phyloP scores from a whole-genome alignment of 352 stramenopile genomes.

The Globisporangium cederbergense region DNA sequence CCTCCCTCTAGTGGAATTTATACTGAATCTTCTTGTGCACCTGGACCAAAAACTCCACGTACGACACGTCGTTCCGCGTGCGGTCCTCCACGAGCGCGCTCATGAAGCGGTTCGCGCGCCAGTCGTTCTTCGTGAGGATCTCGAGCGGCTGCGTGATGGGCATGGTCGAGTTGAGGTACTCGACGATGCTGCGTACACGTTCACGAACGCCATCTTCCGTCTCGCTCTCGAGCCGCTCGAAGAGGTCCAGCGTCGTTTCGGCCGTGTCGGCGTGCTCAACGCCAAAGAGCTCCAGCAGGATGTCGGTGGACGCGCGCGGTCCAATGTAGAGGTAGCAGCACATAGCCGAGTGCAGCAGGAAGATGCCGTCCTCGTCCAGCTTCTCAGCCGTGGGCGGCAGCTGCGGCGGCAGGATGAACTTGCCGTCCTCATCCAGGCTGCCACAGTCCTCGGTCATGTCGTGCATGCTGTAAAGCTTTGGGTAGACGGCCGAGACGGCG shows the following conservation, averaged over 20 bases:
- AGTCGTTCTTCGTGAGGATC: conserved; percentile 84
- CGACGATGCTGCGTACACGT: conserved; percentile 63
- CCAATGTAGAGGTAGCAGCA: conserved; percentile 89
- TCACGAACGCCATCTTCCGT: conserved; percentile 51
- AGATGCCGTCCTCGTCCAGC: conserved; percentile 81
- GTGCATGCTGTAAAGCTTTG: conserved; percentile 85
- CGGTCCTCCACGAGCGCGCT: conserved; percentile 85
- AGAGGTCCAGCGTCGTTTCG: conserved; percentile 64
- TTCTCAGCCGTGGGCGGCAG: conserved; percentile 84
- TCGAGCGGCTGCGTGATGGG: conserved; percentile 81
- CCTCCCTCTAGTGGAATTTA: conserved; percentile 74
- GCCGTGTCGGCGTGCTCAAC: conserved; percentile 76
- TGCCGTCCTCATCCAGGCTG: conserved; percentile 70
- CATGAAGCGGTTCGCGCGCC: conserved; percentile 81
- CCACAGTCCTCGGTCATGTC: conserved; percentile 80
- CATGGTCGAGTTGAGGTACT: conserved; percentile 80
- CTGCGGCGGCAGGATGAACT: conserved; percentile 73
- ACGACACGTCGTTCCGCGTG: conserved; percentile 83
- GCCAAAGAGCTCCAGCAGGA: conserved; percentile 83
- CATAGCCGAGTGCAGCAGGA: conserved; percentile 85
- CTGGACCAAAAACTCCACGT: conserved; percentile 88
- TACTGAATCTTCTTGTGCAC: conserved; percentile 92
- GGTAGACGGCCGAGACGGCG: conserved; percentile 84
- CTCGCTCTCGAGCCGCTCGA: conserved; percentile 61
- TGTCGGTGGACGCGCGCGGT: conserved; percentile 53